Base-by-base conservation (phyloP, 768 basidiomycete species). In the Kwoniella botswanensis region DNA sequence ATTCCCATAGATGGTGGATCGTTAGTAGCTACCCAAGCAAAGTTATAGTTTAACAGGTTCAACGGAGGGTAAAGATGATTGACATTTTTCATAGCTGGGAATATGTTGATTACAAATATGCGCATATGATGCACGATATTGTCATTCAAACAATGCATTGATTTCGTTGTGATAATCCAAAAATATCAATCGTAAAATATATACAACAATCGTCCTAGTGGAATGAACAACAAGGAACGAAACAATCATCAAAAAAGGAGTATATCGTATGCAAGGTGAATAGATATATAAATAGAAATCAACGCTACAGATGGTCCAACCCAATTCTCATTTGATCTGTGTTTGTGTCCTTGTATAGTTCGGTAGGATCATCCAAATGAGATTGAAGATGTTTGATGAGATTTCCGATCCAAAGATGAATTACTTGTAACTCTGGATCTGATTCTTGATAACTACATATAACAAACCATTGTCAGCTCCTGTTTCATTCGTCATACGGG, bases 1-100 rank as follows among this genome's bases (percentile, higher is more conserved):
- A 86, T 90, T 57, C 83, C 87, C 11, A 79, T 91, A 55, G 90
- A 90, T 76, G 90, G 90, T 4, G 90, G 90, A 10, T 83, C 84
- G 59, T 76, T 88, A 26, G 87, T 88, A 57, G 65, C 67, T 24
- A 68, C 71, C 18, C 71, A 68, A n/a, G 73, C 77, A 21, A 81
- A 76, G 60, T 64, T 80, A 68, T 82, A 67, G 43, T 15, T 7
- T 6, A 13, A 43, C 26, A 53, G 15, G 10, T 18, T 64, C n/a
- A 21, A 29, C 13, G 10, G 13, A 22, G 17, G n/a, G 3, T 35
- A 4, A 4, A 35, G 35, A 41, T 59, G 24, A 22, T 21, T n/a
- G 11, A 41, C 3, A 3, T 11, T 6, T 42, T 61, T 43, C 22
- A 44, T 43, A 6, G 6, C 3, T 35, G 35, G 3, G 35, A 35